Evolutionary conservation across 495 filamentous ascomycete genomes (phyloP).

Genomic region (Apiosordaria backusii): DNA sequence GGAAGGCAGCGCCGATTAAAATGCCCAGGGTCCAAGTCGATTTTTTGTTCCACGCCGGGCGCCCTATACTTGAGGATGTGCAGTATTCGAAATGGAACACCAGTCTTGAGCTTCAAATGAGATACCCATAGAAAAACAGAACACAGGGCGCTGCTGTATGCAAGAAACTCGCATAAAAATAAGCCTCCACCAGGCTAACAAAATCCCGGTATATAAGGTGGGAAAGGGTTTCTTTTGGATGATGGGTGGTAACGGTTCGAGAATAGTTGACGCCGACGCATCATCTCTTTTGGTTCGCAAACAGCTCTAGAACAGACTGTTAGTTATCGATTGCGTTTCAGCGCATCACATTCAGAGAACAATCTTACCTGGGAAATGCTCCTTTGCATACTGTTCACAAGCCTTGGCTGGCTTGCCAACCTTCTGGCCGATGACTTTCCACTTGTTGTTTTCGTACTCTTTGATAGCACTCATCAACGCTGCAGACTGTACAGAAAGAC

Average conservation of each 20-base stretch:
- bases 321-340: neutral
- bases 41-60: neutral
- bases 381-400: slow-evolving; percentile 97
- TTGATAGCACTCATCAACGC: slow-evolving; percentile 92
- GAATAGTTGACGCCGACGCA: neutral
- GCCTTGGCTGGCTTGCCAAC: slow-evolving; percentile 99
- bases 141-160: neutral
- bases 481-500: slow-evolving; percentile 55
- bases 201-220: neutral
- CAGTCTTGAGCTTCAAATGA: neutral
- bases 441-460: slow-evolving; percentile 97
- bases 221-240: neutral
- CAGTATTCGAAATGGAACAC: neutral
- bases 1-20: neutral
- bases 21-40: neutral
- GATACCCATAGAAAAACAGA: neutral
- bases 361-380: slow-evolving; percentile 66
- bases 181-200: neutral
- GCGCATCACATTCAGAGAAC: neutral
- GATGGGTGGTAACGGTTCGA: neutral
- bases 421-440: slow-evolving; percentile 94
- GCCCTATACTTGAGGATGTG: neutral
- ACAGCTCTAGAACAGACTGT: slow-evolving; percentile 19
- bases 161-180: neutral
- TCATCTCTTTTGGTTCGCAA: slow-evolving; percentile 8